phyloP scores from a whole-genome alignment of 2,329 filamentous ascomycete genomes.

The Fusarium sp. region DNA sequence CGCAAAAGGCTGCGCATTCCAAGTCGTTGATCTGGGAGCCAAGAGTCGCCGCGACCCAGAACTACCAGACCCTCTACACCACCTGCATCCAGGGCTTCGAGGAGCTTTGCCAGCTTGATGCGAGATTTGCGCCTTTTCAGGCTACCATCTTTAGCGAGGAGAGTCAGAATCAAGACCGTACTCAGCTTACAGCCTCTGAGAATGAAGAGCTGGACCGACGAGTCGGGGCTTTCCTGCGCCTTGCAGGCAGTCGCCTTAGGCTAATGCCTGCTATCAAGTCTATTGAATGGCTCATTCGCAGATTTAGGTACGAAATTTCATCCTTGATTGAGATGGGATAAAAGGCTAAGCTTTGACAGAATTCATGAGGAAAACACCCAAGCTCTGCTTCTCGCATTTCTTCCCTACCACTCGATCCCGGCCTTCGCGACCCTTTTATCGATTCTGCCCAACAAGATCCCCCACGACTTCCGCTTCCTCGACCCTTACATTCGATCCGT shows the following conservation, averaged over 20 bases:
- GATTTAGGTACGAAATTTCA: constrained; percentile 77
- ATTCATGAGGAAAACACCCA: constrained; percentile 92
- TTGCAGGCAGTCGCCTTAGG: constrained; percentile 81
- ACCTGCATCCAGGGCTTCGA: constrained; percentile 91
- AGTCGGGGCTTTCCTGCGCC: constrained; percentile 84
- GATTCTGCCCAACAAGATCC: constrained; percentile 82
- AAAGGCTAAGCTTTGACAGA: constrained; percentile 58
- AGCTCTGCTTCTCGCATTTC: constrained; percentile 82
- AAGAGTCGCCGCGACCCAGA: constrained; percentile 85
- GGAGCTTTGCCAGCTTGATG: constrained; percentile 89
- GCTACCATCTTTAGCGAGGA: constrained; percentile 91
- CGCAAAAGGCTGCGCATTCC: constrained; percentile 90
- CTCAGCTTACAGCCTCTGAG: constrained; percentile 83
- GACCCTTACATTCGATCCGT: constrained; percentile 85
- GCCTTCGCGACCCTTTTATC: constrained; percentile 88
- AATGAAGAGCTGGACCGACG: constrained; percentile 84
- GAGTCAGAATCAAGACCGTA: constrained; percentile 89
- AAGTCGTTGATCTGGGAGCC: constrained; percentile 96
- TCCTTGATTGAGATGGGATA: background rate
- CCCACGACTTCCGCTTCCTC: constrained; percentile 84
- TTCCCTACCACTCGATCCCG: constrained; percentile 90
- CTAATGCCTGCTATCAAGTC: constrained; percentile 91
- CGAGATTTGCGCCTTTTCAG: constrained; percentile 79
- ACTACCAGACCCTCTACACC: constrained; percentile 87
- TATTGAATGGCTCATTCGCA: constrained; percentile 92